Evolutionary conservation across 2,329 filamentous ascomycete genomes (phyloP).

Genomic region (Cytospora piceicola): DNA sequence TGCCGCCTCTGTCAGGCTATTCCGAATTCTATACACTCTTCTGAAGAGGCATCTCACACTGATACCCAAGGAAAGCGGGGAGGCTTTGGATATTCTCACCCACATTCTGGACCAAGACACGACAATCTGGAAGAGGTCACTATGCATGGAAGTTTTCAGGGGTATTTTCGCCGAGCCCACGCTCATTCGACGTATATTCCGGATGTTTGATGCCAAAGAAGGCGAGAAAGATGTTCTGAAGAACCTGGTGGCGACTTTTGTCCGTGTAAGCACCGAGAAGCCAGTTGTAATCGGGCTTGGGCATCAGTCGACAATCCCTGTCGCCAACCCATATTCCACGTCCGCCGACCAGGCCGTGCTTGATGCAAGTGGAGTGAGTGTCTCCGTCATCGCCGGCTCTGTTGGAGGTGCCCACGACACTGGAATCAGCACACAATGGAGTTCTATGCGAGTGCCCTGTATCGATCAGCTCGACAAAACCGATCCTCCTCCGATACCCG

Average conservation of each 20-base stretch:
- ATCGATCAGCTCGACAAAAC: constrained; percentile 94
- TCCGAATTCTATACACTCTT: constrained; percentile 81
- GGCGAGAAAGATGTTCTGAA: constrained; percentile 77
- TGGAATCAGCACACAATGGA: constrained; percentile 92
- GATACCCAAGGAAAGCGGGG: constrained; percentile 78
- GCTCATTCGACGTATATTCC: constrained; percentile 78
- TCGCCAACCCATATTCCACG: constrained; percentile 58
- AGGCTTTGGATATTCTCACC: constrained; percentile 79
- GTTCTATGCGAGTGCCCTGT: constrained; percentile 80
- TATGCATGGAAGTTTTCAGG: constrained; percentile 90
- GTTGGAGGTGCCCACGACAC: constrained; percentile 68
- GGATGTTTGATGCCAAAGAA: constrained; percentile 74
- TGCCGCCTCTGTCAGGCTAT: constrained; percentile 77
- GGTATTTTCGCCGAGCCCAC: constrained; percentile 82
- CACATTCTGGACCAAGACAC: constrained; percentile 88
- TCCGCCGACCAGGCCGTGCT: constrained; percentile 83
- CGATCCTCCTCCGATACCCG: constrained; percentile 79
- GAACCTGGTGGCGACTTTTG: constrained; percentile 83
- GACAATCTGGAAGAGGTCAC: constrained; percentile 79
- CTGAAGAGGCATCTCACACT: constrained; percentile 77
- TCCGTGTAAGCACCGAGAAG: constrained; percentile 90
- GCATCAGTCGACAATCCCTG: constrained; percentile 83
- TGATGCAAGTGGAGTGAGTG: constrained; percentile 84
- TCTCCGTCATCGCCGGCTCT: constrained; percentile 75
- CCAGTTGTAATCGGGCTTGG: constrained; percentile 86